Evolutionary conservation across 2,329 filamentous ascomycete species (phyloP).

Genomic region (Thielaviopsis ethacetica): DNA sequence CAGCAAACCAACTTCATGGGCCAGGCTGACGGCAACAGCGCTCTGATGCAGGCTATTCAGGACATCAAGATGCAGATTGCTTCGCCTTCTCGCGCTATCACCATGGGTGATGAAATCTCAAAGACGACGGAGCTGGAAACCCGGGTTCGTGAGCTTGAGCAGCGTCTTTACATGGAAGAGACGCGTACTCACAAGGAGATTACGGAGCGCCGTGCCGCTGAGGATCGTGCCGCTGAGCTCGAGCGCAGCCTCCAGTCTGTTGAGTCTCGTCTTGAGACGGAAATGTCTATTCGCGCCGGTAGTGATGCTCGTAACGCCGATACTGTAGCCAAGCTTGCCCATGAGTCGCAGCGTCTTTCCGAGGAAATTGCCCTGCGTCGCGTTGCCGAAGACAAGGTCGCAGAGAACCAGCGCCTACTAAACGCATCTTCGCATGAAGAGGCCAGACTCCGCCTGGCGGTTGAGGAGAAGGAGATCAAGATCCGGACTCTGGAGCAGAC

Average conservation of each 20-base stretch:
- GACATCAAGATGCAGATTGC: constrained; percentile 30
- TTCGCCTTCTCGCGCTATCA: constrained; percentile 32
- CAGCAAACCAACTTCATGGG: constrained; percentile 31
- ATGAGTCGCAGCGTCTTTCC: constrained; percentile 47
- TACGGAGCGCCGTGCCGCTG: constrained; percentile 30
- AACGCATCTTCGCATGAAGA: constrained; percentile 58
- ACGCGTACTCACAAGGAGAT: constrained; percentile 32
- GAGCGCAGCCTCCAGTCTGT: constrained; percentile 37
- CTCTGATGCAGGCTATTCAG: constrained; percentile 46
- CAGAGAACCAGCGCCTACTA: constrained; percentile 55
- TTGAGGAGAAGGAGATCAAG: constrained; percentile 54
- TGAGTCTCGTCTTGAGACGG: constrained; percentile 42
- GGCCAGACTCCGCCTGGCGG: constrained; percentile 45
- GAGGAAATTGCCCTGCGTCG: constrained; percentile 46
- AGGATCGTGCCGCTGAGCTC: constrained; percentile 37
- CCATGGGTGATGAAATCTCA: constrained; percentile 32
- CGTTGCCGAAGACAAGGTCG: constrained; percentile 53
- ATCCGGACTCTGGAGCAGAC: constrained; percentile 43
- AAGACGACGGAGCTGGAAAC: constrained; percentile 42
- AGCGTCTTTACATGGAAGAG: constrained; percentile 33
- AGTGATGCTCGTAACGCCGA: constrained; percentile 47
- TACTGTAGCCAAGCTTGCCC: constrained; percentile 50
- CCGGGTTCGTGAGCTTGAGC: constrained; percentile 43
- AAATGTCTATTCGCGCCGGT: constrained; percentile 43
- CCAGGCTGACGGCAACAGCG: constrained; percentile 22